These are phyloP conservation scores for Mortierella polycephala DNA, from an alignment of 371 early-diverging fungal species.

Conservation along the genomic window DNA sequence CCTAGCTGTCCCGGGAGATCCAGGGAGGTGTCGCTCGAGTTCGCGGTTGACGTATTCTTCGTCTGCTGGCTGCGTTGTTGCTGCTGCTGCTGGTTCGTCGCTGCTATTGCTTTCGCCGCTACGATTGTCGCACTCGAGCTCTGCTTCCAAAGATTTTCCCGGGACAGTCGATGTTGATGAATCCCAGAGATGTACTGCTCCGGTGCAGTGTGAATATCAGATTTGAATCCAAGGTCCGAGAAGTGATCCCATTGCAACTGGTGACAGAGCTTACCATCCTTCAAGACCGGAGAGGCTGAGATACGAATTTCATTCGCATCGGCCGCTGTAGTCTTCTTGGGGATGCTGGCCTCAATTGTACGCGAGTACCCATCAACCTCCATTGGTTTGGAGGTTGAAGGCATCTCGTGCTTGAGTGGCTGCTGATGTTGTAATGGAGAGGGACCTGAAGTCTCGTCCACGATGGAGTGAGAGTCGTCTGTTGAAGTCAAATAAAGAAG, in stretches of 20 bases:
- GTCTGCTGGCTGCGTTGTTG: slow-evolving; percentile 7
- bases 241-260: slow-evolving; percentile 52
- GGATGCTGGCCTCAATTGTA: slow-evolving; percentile 12
- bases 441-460: too few relatives aligned
- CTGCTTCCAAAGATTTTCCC: slow-evolving; percentile 37
- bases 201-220: slow-evolving; percentile 36
- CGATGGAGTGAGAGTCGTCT: too few relatives aligned
- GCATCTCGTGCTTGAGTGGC: background rate
- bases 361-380: too few relatives aligned
- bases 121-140: slow-evolving; percentile 7
- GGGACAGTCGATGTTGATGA: slow-evolving; percentile 27
- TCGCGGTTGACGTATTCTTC: slow-evolving; percentile 10
- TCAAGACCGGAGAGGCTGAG: slow-evolving; percentile 50
- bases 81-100: background rate
- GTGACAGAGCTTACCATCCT: slow-evolving; percentile 56
- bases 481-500: background rate
- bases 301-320: slow-evolving; percentile 28
- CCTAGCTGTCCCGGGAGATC: slow-evolving; percentile 45
- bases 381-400: too few relatives aligned
- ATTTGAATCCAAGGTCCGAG: slow-evolving; percentile 43
- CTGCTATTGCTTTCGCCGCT: background rate
- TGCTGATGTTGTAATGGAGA: background rate
- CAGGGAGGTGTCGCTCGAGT: slow-evolving; percentile 22
- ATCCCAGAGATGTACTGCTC: slow-evolving; percentile 29
- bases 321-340: slow-evolving; percentile 19